Evolutionary conservation across 257 asterid genomes (phyloP).

Genomic region (Solanum piurae): DNA sequence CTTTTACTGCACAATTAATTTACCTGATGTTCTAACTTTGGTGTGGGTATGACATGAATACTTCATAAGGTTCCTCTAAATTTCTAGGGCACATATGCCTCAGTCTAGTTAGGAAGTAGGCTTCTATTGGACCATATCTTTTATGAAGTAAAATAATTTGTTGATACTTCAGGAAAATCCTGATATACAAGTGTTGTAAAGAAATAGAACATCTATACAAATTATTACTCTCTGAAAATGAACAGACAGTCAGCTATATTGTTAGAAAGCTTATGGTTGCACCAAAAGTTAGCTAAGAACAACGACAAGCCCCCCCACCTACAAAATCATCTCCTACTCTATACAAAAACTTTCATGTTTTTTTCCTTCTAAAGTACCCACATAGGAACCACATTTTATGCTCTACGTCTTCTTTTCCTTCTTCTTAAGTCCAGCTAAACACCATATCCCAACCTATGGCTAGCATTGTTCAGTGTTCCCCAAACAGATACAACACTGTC

Average conservation of each 20-base stretch:
- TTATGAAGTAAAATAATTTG: background rate
- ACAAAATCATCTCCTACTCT: background rate
- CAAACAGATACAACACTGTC: background rate
- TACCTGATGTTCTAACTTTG: background rate
- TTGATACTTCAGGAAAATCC: background rate
- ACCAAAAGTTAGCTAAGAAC: background rate
- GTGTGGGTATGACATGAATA: background rate
- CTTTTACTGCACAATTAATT: background rate
- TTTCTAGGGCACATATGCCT: background rate
- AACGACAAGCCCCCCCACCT: background rate
- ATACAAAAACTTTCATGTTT: too few relatives aligned
- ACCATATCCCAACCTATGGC: background rate
- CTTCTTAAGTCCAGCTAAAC: background rate
- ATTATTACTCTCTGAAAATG: background rate
- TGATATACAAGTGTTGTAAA: background rate
- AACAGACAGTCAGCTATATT: background rate
- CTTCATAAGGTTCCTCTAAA: background rate
- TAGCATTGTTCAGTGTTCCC: background rate
- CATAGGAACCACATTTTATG: too few relatives aligned
- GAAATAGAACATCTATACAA: background rate
- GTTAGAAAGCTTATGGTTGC: background rate
- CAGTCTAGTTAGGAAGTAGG: background rate
- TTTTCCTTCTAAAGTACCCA: too few relatives aligned
- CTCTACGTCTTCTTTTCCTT: too few relatives aligned
- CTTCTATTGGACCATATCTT: too few relatives aligned